Percentiles rank a stretch among this genome's conserved stretches.
These are phyloP conservation scores for Phlebopus sp. DNA, from an alignment of 1,284 basidiomycete species.

Conservation along the genomic window DNA sequence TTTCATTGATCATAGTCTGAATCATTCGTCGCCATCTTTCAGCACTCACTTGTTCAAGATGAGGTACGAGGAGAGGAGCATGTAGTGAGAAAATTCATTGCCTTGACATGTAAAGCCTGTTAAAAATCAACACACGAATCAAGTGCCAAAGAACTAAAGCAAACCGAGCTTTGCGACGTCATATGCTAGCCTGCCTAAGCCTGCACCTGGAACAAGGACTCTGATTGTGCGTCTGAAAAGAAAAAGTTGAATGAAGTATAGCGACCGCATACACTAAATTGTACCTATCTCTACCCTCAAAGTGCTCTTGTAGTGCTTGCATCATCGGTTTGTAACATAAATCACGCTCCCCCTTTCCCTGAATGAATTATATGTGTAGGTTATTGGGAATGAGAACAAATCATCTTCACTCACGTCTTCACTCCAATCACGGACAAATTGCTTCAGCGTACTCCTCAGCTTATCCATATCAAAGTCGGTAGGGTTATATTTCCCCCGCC, in stretches of 20 bases:
- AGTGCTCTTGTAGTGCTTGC: constrained; percentile 68
- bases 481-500: constrained; percentile 40
- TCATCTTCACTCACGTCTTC: constrained; percentile 51
- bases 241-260: constrained; percentile 4
- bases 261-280: constrained; percentile 37
- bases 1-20: not conserved
- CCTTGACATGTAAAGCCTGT: constrained; percentile 84
- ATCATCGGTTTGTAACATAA: constrained; percentile 78
- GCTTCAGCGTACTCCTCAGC: constrained; percentile 83
- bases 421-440: constrained; percentile 91
- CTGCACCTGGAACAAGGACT: constrained; percentile 87
- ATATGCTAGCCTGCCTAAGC: constrained; percentile 82
- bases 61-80: constrained; percentile 83
- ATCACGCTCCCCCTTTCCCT: constrained; percentile 78
- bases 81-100: constrained; percentile 93
- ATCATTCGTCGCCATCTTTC: not conserved
- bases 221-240: constrained; percentile 49
- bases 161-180: constrained; percentile 80
- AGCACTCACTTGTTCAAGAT: constrained; percentile 69
- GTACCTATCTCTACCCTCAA: constrained; percentile 45
- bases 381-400: not conserved
- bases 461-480: constrained; percentile 83
- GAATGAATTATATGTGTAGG: constrained; percentile 1
- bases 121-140: constrained; percentile 3
- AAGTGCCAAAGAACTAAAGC: constrained; percentile 12